Percentiles rank a stretch among this genome's conserved stretches.
phyloP scores from a whole-genome alignment of 2,329 filamentous ascomycete species.

The Sphaerulina vaccinii region DNA sequence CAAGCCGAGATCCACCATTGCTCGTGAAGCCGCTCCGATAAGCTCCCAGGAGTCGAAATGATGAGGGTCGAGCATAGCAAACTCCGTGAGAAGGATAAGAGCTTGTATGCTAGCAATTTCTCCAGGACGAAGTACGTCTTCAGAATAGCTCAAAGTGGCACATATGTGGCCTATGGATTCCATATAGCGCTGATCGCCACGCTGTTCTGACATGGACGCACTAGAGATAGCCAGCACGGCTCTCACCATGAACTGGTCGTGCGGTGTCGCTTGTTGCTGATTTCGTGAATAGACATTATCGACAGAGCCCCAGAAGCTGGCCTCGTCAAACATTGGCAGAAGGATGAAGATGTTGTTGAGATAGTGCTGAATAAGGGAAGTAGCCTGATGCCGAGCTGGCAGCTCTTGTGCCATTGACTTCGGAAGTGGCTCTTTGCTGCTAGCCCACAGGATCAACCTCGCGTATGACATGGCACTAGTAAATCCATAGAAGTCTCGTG shows the following conservation, averaged over 20 bases:
- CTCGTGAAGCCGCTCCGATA: slow-evolving; percentile 83
- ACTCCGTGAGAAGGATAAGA: slow-evolving; percentile 79
- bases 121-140: slow-evolving; percentile 80
- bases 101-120: slow-evolving; percentile 84
- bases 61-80: slow-evolving; percentile 82
- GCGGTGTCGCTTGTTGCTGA: slow-evolving; percentile 58
- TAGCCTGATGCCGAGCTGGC: slow-evolving; percentile 69
- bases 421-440: slow-evolving; percentile 70
- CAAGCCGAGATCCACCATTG: slow-evolving; percentile 83
- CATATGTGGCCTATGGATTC: slow-evolving; percentile 61
- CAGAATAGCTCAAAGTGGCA: slow-evolving; percentile 72
- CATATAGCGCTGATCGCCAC: slow-evolving; percentile 62
- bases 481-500: slow-evolving; percentile 87
- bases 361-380: slow-evolving; percentile 75
- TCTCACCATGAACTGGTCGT: slow-evolving; percentile 82
- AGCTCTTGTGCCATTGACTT: slow-evolving; percentile 58
- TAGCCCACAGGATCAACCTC: slow-evolving; percentile 79
- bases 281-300: slow-evolving; percentile 78
- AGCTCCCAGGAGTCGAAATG: slow-evolving; percentile 95
- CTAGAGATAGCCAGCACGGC: slow-evolving; percentile 86
- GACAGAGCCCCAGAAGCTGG: slow-evolving; percentile 71
- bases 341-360: slow-evolving; percentile 77
- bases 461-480: slow-evolving; percentile 90
- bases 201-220: slow-evolving; percentile 66
- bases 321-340: slow-evolving; percentile 80